Conservation (phyloP, 2,329 filamentous ascomycete species). For the Aspergillus sp. region DNA sequence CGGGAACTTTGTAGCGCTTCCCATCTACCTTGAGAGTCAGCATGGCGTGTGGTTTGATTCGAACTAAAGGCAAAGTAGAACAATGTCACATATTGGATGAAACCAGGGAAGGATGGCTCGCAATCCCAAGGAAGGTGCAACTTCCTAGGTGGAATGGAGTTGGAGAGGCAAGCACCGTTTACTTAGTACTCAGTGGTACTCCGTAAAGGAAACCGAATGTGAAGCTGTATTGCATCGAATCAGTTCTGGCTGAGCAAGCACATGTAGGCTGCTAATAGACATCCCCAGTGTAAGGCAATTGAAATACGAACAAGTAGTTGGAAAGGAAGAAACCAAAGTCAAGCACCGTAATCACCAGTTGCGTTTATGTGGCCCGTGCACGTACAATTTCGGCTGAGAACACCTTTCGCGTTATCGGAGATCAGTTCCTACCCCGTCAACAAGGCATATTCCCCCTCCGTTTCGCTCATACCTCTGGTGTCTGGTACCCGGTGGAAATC, state of each 20-base stretch:
- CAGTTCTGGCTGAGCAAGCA: too few relatives aligned
- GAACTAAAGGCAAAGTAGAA: neutral
- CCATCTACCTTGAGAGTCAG: constrained; percentile 8
- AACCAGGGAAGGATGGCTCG: too few relatives aligned
- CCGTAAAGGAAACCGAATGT: too few relatives aligned
- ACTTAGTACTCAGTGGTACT: too few relatives aligned
- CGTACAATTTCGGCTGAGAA: constrained; percentile 20
- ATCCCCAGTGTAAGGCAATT: too few relatives aligned
- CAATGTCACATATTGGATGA: neutral
- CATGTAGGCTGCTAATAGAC: too few relatives aligned
- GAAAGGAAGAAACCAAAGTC: neutral
- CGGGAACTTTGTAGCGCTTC: constrained; percentile 5
- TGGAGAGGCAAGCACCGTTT: too few relatives aligned
- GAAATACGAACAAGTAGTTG: too few relatives aligned
- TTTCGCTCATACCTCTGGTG: constrained; percentile 1
- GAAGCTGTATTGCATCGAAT: too few relatives aligned
- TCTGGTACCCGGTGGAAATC: neutral
- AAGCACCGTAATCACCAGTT: constrained; percentile 1
- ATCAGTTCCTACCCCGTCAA: constrained; percentile 5
- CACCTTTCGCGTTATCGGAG: constrained; percentile 25
- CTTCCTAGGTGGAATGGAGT: too few relatives aligned
- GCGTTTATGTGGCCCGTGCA: constrained; percentile 23
- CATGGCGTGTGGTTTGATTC: constrained; percentile 4
- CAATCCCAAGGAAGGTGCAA: too few relatives aligned
- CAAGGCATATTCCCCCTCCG: constrained; percentile 5